Percentiles rank a stretch among this genome's conserved stretches.
phyloP scores from a whole-genome alignment of 1,284 basidiomycete species.

The Trichosporon sp. region DNA sequence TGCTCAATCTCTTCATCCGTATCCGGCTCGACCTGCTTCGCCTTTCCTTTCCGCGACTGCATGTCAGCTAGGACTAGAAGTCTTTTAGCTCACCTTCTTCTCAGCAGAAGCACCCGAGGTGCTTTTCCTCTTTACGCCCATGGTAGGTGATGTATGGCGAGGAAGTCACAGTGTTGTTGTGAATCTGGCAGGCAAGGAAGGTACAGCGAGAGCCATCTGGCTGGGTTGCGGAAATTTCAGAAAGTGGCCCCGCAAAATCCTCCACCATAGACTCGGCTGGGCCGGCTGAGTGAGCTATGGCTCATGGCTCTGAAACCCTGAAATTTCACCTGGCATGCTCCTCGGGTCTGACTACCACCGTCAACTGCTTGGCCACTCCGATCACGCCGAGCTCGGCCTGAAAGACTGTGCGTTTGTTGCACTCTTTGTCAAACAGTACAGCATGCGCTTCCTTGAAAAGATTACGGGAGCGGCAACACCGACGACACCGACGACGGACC shows the following conservation, averaged over 20 bases:
- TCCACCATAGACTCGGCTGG: no score
- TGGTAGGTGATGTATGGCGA: neutral
- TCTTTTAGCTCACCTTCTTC: constrained; percentile 14
- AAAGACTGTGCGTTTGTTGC: no score
- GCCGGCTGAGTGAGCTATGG: neutral
- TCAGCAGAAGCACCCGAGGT: neutral
- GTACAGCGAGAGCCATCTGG: neutral
- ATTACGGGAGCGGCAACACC: neutral
- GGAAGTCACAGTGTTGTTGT: neutral
- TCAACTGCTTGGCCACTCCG: no score
- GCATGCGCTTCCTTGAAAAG: neutral
- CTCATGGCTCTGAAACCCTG: neutral
- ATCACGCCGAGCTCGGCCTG: no score
- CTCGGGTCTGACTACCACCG: no score
- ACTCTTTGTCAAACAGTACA: neutral
- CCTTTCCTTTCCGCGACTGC: constrained; percentile 9
- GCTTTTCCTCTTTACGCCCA: constrained; percentile 18
- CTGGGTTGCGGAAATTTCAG: constrained; percentile 5
- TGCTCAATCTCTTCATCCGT: constrained; percentile 20
- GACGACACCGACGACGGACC: neutral
- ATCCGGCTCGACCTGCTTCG: constrained; percentile 10
- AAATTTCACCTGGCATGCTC: constrained; percentile 1
- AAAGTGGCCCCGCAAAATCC: constrained; percentile 17
- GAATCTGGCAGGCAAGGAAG: neutral
- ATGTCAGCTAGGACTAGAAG: neutral